Base-by-base conservation (phyloP, 192 early-diverging fungal genomes). In the Umbelopsis sp. region DNA sequence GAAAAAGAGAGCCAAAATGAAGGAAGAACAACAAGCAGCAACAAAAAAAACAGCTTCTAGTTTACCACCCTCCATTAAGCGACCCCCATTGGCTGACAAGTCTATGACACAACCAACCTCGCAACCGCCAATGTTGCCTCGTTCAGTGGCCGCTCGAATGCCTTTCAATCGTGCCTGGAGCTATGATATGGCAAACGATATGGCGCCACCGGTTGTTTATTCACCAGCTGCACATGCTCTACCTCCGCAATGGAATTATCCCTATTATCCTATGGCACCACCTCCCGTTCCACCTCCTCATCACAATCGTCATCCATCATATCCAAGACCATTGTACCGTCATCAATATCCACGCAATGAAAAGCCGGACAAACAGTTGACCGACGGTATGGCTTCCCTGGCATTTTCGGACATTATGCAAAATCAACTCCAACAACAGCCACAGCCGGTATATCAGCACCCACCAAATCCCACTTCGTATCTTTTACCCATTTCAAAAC, bases 161-260 rank as follows among this genome's bases (percentile, higher is more conserved):
- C 72, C 72, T 38, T 71, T 78, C 38, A 47, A 74, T 47, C 77
- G 77, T 65, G 72, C 72, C 4, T 78, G 77, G 77, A 78, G 77
- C 45, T 43, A 72, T 41, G 77, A 78, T 66, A 77, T 70, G 56
- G 56, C 56, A 16, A 62, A 62, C 16, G 56, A 62, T 4, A 62
- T 62, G 56, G 29, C 56, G 24, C 56, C 56, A 62, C 56, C 56
- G 8, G 56, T 62, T 16, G 56, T 62, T 34, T 62, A 62, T 62
- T 62, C 56, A 62, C 56, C 56, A 11, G 56, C 56, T 34, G 56
- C 56, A 20, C 56, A 62, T 62, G 31, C 56, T 16, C 17, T 62
- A 14, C 56, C 56, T 62, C 38, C 38, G 38, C 26, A 62, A 16
- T 62, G 56, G 56, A 62, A 34, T 36, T 32, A 62, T 62, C 56